Evolutionary conservation across 2,329 filamentous ascomycete genomes (phyloP).

Genomic region (Botrytis aclada): DNA sequence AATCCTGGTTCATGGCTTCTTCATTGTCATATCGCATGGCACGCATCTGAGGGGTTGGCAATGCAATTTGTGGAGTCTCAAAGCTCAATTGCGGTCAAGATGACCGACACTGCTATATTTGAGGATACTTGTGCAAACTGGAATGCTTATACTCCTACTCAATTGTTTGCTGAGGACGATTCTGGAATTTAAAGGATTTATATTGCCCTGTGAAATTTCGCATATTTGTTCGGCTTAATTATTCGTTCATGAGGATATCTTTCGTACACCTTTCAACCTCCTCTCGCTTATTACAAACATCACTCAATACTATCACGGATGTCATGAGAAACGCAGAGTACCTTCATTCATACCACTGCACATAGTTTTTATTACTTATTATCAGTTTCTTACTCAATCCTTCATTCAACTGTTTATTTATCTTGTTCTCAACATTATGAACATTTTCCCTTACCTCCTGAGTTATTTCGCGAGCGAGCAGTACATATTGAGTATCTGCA

Average conservation of each 20-base stretch:
- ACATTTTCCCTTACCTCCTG: neutral
- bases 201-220: too few species aligned
- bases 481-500: neutral
- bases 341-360: neutral
- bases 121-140: constrained; percentile 30
- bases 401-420: neutral
- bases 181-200: constrained; percentile 30
- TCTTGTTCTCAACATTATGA: neutral
- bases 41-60: constrained; percentile 52
- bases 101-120: constrained; percentile 25
- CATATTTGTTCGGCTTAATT: neutral
- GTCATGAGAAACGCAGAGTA: neutral
- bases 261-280: neutral
- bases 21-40: constrained; percentile 48
- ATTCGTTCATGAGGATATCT: neutral
- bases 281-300: neutral
- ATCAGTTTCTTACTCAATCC: neutral
- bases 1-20: constrained; percentile 38
- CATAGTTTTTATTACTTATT: neutral
- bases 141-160: constrained; percentile 24
- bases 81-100: constrained; percentile 25
- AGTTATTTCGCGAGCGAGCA: neutral
- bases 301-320: neutral
- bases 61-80: constrained; percentile 48
- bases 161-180: constrained; percentile 30